phyloP scores from a whole-genome alignment of 257 asterid genomes.

The Cordia subcordata region DNA sequence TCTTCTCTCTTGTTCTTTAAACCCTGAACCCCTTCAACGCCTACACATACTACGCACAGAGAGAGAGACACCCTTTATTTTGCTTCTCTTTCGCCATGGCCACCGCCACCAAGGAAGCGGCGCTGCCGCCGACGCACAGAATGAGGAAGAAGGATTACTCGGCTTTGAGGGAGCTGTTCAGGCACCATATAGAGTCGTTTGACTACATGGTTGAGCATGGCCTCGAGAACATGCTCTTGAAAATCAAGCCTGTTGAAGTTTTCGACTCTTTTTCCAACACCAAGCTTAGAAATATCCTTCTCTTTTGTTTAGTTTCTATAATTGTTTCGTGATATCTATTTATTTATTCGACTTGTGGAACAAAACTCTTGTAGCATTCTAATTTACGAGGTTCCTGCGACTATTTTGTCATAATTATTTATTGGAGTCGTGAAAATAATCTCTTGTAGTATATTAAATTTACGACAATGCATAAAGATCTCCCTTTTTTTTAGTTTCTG shows the following conservation, averaged over 20 bases:
- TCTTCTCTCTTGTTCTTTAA: too few relatives aligned
- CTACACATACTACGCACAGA: background rate
- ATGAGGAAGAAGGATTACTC: constrained; percentile 52
- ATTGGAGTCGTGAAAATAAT: too few relatives aligned
- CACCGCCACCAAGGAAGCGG: background rate
- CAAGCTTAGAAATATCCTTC: constrained; percentile 88
- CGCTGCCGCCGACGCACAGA: background rate
- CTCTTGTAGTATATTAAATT: too few relatives aligned
- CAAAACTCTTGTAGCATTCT: too few relatives aligned
- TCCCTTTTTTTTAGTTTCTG: background rate
- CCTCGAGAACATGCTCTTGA: constrained; percentile 44
- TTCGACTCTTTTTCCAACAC: constrained; percentile 33
- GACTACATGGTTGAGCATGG: constrained; percentile 70
- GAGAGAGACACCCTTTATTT: too few relatives aligned
- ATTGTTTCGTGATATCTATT: background rate
- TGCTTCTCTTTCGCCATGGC: background rate
- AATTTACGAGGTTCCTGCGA: too few relatives aligned
- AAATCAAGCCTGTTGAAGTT: constrained; percentile 60
- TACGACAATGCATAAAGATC: too few relatives aligned
- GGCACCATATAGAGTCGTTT: constrained; percentile 79
- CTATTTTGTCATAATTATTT: too few relatives aligned
- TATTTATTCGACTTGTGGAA: too few relatives aligned
- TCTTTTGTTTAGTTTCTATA: background rate
- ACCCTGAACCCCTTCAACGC: background rate
- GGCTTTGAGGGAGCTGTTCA: constrained; percentile 53